Evolutionary conservation across 371 early-diverging fungal species (phyloP), one percentile per base, ranked within the genome.

Genomic region (Nematocida major): DNA sequence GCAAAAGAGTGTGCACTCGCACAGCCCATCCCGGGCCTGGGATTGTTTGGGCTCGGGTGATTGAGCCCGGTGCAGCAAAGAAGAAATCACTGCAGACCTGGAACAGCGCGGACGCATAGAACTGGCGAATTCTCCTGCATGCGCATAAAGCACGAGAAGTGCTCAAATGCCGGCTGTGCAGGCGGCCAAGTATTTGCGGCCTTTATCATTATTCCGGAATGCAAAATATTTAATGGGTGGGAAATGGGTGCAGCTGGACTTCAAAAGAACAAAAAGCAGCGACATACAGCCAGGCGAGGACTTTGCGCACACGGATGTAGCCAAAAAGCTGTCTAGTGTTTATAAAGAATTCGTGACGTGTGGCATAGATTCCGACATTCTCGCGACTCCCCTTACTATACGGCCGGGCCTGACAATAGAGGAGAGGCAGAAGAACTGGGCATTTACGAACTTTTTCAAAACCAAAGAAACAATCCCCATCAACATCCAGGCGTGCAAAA

Each of bases 181-280:
- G n/a, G n/a, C n/a, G n/a, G n/a, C n/a, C n/a, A n/a, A n/a, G n/a
- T n/a, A n/a, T n/a, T n/a, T n/a, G n/a, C n/a, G n/a, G n/a, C n/a
- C n/a, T n/a, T n/a, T n/a, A n/a, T n/a, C n/a, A n/a, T n/a, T n/a
- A n/a, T n/a, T n/a, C n/a, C 9, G 20, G 20, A 24, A 24, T 24
- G 39, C 24, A 67, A 67, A 67, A 57, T 67, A 51, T 67, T 67
- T 57, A 11, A 69, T 69, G 69, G 28, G 42, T 15, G 50, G 32
- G 7, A 47, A 50, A 5, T 47, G 15, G 13, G 34, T 22, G 47
- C 18, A 7, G n/a, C 43, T 69, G 9, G 20, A 3, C 18, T 30
- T 40, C 30, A 9, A 34, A 22, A 66, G 48, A 20, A 26, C 38
- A n/a, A 57, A 48, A 28, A 30, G 18, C 30, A 51, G 50, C 18